phyloP scores from a whole-genome alignment of 768 basidiomycete species.

The Leucocoprinus leucothites region DNA sequence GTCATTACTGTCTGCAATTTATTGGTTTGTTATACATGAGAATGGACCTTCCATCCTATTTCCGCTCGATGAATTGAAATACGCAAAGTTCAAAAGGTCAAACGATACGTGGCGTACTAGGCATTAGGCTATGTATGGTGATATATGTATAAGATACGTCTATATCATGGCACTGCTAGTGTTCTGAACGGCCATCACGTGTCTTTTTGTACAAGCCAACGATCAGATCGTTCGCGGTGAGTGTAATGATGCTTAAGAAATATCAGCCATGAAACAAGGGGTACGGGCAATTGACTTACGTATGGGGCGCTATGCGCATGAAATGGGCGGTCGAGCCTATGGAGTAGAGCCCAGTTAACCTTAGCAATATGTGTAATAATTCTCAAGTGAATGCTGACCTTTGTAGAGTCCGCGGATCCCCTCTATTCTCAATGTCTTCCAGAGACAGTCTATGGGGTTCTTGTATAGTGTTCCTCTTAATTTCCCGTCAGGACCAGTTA shows the following conservation, averaged over 20 bases:
- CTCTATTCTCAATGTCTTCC: conserved; percentile 92
- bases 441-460: conserved; percentile 93
- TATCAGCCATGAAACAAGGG: neutral
- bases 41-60: no score
- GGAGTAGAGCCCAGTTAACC: neutral
- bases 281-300: conserved; percentile 42
- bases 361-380: neutral
- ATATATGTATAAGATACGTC: neutral
- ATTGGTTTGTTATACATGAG: neutral
- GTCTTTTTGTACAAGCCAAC: conserved; percentile 59
- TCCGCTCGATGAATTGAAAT: no score
- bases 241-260: conserved; percentile 71
- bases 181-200: conserved; percentile 31
- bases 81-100: no score
- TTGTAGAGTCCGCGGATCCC: conserved; percentile 96
- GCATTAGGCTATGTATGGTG: neutral
- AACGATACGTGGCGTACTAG: no score
- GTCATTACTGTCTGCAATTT: neutral
- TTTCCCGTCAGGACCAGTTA: conserved; percentile 64
- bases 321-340: conserved; percentile 92
- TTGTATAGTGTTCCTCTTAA: conserved; percentile 77
- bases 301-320: conserved; percentile 88
- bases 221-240: conserved; percentile 85
- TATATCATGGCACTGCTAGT: conserved; percentile 18
- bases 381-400: conserved; percentile 39